Conservation (phyloP, 2,329 filamentous ascomycete genomes). For the Hypoxylon sp. region DNA sequence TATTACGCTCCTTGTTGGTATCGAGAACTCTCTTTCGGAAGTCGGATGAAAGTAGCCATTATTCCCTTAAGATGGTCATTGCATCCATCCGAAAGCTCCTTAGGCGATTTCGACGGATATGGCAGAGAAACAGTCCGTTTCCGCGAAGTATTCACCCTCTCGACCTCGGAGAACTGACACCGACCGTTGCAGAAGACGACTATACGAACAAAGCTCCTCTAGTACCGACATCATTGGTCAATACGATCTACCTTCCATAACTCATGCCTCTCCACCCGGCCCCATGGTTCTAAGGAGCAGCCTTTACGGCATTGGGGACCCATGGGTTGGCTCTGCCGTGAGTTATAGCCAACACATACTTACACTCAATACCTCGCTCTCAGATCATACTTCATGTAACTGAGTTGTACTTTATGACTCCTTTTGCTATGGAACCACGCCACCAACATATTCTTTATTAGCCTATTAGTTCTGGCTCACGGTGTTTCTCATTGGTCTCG, state of each 20-base stretch:
- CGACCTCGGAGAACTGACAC: background rate
- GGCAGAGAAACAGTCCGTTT: background rate
- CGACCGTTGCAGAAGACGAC: background rate
- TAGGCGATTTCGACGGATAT: background rate
- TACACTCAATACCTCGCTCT: background rate
- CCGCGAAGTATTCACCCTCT: background rate
- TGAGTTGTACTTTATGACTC: background rate
- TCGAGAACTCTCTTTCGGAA: background rate
- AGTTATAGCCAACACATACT: background rate
- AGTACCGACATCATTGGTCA: background rate
- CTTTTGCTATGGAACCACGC: background rate
- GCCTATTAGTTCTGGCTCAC: background rate
- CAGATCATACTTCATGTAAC: background rate
- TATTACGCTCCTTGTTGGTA: background rate
- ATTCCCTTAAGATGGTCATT: background rate
- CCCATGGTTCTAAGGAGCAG: background rate
- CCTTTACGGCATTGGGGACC: background rate
- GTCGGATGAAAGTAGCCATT: conserved; percentile 3
- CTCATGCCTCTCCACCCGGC: background rate
- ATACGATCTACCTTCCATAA: background rate
- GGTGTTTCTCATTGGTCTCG: background rate
- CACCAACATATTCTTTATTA: background rate
- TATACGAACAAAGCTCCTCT: background rate
- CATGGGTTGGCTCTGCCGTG: background rate
- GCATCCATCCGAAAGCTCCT: background rate